Percentiles rank a stretch among this genome's conserved stretches.
phyloP scores from a whole-genome alignment of 345 rosid genomes.

The Aquilaria malaccensis region DNA sequence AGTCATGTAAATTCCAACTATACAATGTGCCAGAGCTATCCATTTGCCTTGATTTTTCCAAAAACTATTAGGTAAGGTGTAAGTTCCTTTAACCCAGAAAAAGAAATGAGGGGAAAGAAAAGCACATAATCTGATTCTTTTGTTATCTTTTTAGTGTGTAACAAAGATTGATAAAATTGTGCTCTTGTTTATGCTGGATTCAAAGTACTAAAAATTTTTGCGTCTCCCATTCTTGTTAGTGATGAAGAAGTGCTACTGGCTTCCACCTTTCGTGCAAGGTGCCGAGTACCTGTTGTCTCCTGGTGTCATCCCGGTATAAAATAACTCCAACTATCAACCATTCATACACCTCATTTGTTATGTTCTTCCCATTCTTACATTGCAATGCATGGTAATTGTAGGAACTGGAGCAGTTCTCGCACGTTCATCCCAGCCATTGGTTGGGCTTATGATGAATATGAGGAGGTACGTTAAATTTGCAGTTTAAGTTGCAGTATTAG shows the following conservation, averaged over 20 bases:
- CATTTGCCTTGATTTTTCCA: conserved; percentile 89
- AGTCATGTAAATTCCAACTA: conserved; percentile 62
- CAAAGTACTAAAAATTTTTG: conserved; percentile 13
- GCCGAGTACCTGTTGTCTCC: conserved; percentile 83
- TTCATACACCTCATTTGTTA: background rate
- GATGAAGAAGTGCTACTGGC: conserved; percentile 86
- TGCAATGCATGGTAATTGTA: conserved; percentile 25
- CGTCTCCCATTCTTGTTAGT: conserved; percentile 35
- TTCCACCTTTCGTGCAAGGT: conserved; percentile 78
- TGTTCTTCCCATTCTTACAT: conserved; percentile 15
- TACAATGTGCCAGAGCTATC: conserved; percentile 72
- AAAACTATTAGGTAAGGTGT: conserved; percentile 57
- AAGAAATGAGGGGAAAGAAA: conserved; percentile 8
- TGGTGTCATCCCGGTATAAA: conserved; percentile 93
- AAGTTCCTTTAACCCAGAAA: conserved; percentile 12
- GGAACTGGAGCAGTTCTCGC: conserved; percentile 95
- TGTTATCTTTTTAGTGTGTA: conserved; percentile 1
- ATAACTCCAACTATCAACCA: conserved; percentile 5
- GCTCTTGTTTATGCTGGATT: conserved; percentile 4
- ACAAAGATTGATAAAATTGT: conserved; percentile 1
- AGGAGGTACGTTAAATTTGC: conserved; percentile 56
- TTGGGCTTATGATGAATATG: conserved; percentile 97
- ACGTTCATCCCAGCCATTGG: conserved; percentile 96
- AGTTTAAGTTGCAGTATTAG: background rate
- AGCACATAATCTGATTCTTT: conserved; percentile 5